Percentiles rank a stretch among this genome's conserved stretches.
These are phyloP conservation scores for Rhodotorula sp. DNA, from an alignment of 1,284 basidiomycete genomes.

Conservation along the genomic window DNA sequence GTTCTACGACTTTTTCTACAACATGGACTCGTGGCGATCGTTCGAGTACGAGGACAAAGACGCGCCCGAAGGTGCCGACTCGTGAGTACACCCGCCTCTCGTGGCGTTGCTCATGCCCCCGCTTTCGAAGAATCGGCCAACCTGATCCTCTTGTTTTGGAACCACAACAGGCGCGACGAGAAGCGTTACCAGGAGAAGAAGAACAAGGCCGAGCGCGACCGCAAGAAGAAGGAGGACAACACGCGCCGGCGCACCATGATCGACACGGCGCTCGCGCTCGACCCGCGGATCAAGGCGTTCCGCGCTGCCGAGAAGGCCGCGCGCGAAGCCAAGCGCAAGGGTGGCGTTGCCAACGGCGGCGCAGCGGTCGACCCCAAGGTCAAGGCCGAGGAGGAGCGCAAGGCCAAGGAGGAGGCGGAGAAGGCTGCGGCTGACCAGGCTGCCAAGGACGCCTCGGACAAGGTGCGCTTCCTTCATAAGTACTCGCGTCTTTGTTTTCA, in stretches of 20 bases:
- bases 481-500: too few relatives aligned
- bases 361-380: constrained; percentile 55
- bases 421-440: constrained; percentile 72
- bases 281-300: constrained; percentile 97
- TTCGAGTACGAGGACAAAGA: constrained; percentile 99
- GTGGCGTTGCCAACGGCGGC: constrained; percentile 45
- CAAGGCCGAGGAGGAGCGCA: constrained; percentile 71
- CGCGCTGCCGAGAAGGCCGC: constrained; percentile 96
- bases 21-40: constrained; percentile 97
- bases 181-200: constrained; percentile 99
- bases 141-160: background rate
- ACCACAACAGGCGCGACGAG: constrained; percentile 75
- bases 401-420: constrained; percentile 71
- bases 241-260: constrained; percentile 84
- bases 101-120: background rate
- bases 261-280: constrained; percentile 78
- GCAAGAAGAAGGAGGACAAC: constrained; percentile 97
- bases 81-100: constrained; percentile 55
- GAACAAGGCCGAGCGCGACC: constrained; percentile 94
- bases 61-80: constrained; percentile 95
- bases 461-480: constrained; percentile 32
- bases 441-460: constrained; percentile 45
- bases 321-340: constrained; percentile 87
- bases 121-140: too few relatives aligned
- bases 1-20: constrained; percentile 99